Conservation (phyloP, 805 yeast species). For the Yamadazyma ubonensis region DNA sequence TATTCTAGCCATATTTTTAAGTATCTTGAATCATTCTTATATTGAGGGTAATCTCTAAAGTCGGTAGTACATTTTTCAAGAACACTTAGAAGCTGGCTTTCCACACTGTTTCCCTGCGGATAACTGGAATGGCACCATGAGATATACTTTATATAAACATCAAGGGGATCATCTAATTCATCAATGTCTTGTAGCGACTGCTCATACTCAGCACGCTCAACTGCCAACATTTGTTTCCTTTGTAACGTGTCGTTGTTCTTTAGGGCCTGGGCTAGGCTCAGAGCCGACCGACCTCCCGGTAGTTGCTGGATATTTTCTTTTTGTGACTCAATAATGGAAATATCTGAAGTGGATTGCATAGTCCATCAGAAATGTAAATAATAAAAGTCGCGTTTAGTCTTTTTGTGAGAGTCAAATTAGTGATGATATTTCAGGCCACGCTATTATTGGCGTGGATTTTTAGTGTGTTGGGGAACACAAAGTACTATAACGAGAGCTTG, state of each 20-base stretch:
- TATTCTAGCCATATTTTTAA: slow-evolving; percentile 80
- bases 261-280: slow-evolving; percentile 49
- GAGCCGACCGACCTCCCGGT: slow-evolving; percentile 66
- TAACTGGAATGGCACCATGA: slow-evolving; percentile 65
- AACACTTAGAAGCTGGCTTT: slow-evolving; percentile 62
- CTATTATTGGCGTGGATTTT: slow-evolving; percentile 22
- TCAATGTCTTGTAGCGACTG: slow-evolving; percentile 46
- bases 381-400: slow-evolving; percentile 1
- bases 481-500: slow-evolving; percentile 52
- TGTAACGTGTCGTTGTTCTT: slow-evolving; percentile 18
- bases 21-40: slow-evolving; percentile 81
- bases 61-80: slow-evolving; percentile 71
- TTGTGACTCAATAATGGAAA: slow-evolving; percentile 38
- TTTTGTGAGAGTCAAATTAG: too few species aligned
- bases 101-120: slow-evolving; percentile 60
- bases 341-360: slow-evolving; percentile 11
- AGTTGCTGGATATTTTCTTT: slow-evolving; percentile 77
- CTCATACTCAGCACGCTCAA: slow-evolving; percentile 51
- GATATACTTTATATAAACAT: slow-evolving; percentile 69
- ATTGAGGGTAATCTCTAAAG: slow-evolving; percentile 63
- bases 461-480: neutral
- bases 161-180: slow-evolving; percentile 81
- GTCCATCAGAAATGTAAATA: slow-evolving; percentile 2
- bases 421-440: slow-evolving; percentile 13
- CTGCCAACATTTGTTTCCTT: slow-evolving; percentile 24